Evolutionary conservation across 106 monocot species (phyloP).

Genomic region (Apostasia shenzhenica): DNA sequence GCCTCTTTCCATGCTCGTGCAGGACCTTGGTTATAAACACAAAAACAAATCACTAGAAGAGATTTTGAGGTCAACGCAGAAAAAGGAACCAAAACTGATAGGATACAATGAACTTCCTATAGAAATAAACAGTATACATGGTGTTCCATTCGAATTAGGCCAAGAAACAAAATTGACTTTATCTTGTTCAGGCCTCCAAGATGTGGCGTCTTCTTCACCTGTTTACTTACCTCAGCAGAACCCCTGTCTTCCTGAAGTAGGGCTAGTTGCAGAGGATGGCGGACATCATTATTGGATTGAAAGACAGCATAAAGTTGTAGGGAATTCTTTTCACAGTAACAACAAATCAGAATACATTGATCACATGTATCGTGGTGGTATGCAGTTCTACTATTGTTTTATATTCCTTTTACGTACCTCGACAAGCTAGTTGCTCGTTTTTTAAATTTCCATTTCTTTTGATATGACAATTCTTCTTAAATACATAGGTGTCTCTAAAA

Average conservation of each 20-base stretch:
- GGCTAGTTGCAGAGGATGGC: neutral
- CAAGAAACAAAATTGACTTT: constrained; percentile 2
- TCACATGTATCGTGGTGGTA: neutral
- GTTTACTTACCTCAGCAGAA: no score
- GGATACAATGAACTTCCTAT: constrained; percentile 76
- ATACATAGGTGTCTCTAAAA: neutral
- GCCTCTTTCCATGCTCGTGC: neutral
- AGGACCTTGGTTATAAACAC: constrained; percentile 67
- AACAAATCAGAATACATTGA: neutral
- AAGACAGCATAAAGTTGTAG: neutral
- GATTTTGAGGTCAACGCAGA: constrained; percentile 33
- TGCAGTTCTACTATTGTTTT: neutral
- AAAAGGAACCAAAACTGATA: constrained; percentile 50
- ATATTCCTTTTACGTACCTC: no score
- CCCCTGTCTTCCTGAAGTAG: no score
- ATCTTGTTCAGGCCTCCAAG: neutral
- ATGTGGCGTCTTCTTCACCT: neutral
- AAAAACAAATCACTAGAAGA: constrained; percentile 78
- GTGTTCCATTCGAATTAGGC: constrained; percentile 4
- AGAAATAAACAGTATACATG: constrained; percentile 14
- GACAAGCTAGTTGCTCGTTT: neutral
- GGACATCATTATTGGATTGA: neutral
- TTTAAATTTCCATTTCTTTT: neutral
- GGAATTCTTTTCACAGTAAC: neutral
- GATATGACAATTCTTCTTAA: neutral